phyloP scores from a whole-genome alignment of 2,329 filamentous ascomycete species.

The Neocucurbitaria cava region DNA sequence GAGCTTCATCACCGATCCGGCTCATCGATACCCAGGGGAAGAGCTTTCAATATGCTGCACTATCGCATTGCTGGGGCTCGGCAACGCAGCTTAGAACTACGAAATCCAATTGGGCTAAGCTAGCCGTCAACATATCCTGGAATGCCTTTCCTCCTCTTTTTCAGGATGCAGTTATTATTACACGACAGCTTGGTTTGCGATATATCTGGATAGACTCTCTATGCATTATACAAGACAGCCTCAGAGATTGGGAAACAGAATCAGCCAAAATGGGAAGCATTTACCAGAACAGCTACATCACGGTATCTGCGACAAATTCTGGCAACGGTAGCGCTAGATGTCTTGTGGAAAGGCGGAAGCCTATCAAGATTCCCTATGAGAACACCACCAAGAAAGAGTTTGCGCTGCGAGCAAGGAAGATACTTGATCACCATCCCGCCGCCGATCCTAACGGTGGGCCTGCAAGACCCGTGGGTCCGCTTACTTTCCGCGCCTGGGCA shows the following conservation, averaged over 20 bases:
- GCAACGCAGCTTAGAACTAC: constrained; percentile 32
- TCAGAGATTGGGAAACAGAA: constrained; percentile 44
- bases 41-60: constrained; percentile 36
- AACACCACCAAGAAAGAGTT: constrained; percentile 35
- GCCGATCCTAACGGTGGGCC: constrained; percentile 23
- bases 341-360: constrained; percentile 34
- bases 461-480: constrained; percentile 32
- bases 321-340: constrained; percentile 27
- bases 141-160: constrained; percentile 33
- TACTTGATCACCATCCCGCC: constrained; percentile 39
- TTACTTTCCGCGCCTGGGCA: constrained; percentile 40
- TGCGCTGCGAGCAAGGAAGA: constrained; percentile 32
- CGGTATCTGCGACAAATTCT: constrained; percentile 38
- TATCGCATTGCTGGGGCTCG: constrained; percentile 44
- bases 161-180: constrained; percentile 33
- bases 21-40: constrained; percentile 41
- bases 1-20: constrained; percentile 35
- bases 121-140: constrained; percentile 36
- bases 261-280: constrained; percentile 44
- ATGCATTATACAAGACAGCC: constrained; percentile 45
- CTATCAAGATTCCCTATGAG: constrained; percentile 33
- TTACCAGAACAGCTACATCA: constrained; percentile 43
- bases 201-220: constrained; percentile 47
- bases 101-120: constrained; percentile 36
- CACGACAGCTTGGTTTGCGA: constrained; percentile 39